These are phyloP conservation scores for Avena eriantha DNA, from an alignment of 176 grass and related monocot species.

Conservation along the genomic window DNA sequence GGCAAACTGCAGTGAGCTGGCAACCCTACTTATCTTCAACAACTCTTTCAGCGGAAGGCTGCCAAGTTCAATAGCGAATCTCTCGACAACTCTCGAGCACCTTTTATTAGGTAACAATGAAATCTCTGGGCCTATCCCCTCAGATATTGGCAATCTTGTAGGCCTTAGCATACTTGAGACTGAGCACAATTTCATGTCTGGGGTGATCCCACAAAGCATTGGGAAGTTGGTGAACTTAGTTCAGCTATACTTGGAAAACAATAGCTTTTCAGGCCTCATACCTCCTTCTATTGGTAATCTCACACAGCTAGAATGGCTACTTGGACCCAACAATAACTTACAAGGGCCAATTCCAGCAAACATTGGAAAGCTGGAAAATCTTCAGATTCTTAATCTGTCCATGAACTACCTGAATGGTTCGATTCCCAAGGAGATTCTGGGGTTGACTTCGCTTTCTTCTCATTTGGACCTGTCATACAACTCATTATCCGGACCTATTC, in stretches of 20 bases:
- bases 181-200: background rate
- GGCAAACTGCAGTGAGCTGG: conserved; percentile 2
- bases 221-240: background rate
- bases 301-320: background rate
- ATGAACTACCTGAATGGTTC: background rate
- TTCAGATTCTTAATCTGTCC: background rate
- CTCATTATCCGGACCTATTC: background rate
- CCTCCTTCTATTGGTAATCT: background rate
- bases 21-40: background rate
- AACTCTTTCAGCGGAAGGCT: background rate
- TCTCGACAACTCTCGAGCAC: background rate
- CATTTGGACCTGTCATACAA: background rate
- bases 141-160: conserved; percentile 7
- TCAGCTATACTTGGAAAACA: background rate
- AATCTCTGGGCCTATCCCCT: background rate
- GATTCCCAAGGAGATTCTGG: background rate
- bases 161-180: background rate
- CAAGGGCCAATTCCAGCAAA: background rate
- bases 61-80: conserved; percentile 1
- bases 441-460: background rate
- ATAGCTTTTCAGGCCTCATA: background rate
- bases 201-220: background rate
- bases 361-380: background rate
- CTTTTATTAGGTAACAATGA: background rate
- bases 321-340: conserved; percentile 1